Base-by-base conservation (phyloP, 768 basidiomycete genomes). In the Scleroderma citrinum region DNA sequence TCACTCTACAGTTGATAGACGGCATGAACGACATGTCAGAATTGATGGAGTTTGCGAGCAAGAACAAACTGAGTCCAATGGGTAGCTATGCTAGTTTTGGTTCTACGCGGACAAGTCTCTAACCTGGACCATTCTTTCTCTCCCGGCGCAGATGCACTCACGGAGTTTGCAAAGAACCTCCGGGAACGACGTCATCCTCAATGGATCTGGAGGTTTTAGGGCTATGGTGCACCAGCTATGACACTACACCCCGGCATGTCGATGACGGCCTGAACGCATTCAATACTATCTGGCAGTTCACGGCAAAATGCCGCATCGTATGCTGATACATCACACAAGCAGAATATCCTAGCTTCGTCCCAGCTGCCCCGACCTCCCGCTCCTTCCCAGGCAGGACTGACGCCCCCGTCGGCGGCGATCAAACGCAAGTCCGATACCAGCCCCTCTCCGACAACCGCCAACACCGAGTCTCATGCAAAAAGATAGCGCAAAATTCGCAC, bases 11-110 rank as follows among this genome's bases (percentile, higher is more conserved):
- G 82, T 73, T 92, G 45, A 89, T 89, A 21, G 88, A 92, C 63
- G 88, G 85, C 58, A 87, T 91, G 6, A 78, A 76, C 38, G 79
- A 85, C 52, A 89, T 91, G 89, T 71, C 78, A 30, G 87, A 90
- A 55, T 71, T 92, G 46, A 88, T 92, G 47, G 59, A 74, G 5
- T 88, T 77, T 58, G 80, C 84, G 21, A 76, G 57, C 24, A 76
- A 82, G 31, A 64, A 68, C 7, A 45, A 68, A 0, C 61, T 82
- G 16, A 87, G 87, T 34, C 85, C 87, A 20, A 62, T 78, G 58
- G 83, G 88, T 91, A 67, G 59, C 80, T 73, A 56, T 51, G 48
- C 57, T 52, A 54, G 48, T 50, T 56, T 56, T 56, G 47, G 57
- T 61, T 59, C 45, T 47, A 46, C 52, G 29, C 60, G 62, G 60